Percentiles rank a stretch among this genome's conserved stretches.
phyloP scores from a whole-genome alignment of 352 stramenopile species.

The Pythium monospermum region DNA sequence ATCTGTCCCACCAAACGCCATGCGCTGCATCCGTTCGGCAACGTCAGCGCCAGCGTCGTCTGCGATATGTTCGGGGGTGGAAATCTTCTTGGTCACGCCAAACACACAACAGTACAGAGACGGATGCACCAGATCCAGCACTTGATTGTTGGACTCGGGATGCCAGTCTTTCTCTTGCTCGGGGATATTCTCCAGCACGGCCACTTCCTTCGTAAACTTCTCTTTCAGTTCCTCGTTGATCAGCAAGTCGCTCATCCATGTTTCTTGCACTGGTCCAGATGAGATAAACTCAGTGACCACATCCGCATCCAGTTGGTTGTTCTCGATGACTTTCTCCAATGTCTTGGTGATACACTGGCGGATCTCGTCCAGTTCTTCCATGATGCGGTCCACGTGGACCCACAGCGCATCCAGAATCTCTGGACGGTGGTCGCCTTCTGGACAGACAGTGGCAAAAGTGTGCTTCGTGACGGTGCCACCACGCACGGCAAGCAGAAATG shows the following conservation, averaged over 20 bases:
- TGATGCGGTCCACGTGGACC: conserved; percentile 19
- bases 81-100: conserved; percentile 21
- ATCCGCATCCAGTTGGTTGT: conserved; percentile 1
- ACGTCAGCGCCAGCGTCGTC: not conserved
- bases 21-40: conserved; percentile 27
- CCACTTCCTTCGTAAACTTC: conserved; percentile 27
- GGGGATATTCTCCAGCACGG: conserved; percentile 28
- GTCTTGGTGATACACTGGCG: conserved; percentile 13
- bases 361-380: conserved; percentile 8
- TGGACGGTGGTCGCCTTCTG: conserved; percentile 3
- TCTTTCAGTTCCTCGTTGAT: conserved; percentile 21
- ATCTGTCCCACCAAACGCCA: conserved; percentile 20
- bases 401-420: conserved; percentile 11
- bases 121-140: conserved; percentile 54
- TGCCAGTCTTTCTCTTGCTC: conserved; percentile 55
- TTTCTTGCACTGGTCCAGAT: conserved; percentile 25
- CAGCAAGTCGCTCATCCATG: conserved; percentile 31
- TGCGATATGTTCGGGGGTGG: not conserved
- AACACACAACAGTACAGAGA: conserved; percentile 58
- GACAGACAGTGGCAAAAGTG: conserved; percentile 2
- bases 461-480: conserved; percentile 14
- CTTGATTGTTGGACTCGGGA: conserved; percentile 35
- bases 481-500: conserved; percentile 9
- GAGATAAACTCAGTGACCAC: conserved; percentile 20
- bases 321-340: conserved; percentile 16